phyloP scores from a whole-genome alignment of 176 grass and related monocot species.

The Zoysia japonica region DNA sequence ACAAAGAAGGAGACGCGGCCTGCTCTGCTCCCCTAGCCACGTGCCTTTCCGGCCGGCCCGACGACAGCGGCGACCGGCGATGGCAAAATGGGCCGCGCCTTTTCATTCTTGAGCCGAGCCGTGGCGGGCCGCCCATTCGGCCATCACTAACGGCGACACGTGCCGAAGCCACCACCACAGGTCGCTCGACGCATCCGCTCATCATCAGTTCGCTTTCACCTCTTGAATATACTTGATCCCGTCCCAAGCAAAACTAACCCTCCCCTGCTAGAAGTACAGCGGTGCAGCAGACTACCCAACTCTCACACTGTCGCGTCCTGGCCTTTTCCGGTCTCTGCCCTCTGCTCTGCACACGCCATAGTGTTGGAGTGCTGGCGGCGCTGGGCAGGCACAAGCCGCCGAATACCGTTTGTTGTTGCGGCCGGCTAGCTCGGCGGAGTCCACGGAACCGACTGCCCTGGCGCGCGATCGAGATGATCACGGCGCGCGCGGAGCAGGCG shows the following conservation, averaged over 20 bases:
- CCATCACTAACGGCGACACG: no score
- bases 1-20: no score
- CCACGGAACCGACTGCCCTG: background rate
- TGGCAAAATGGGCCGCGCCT: no score
- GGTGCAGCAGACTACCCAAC: background rate
- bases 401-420: background rate
- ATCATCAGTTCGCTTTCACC: background rate
- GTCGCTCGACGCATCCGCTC: no score
- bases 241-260: background rate
- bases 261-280: background rate
- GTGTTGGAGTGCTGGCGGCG: background rate
- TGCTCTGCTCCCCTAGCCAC: no score
- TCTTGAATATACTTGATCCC: background rate
- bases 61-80: no score
- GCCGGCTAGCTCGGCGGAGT: background rate
- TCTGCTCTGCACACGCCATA: background rate
- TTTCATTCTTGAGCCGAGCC: no score
- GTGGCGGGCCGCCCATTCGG: no score
- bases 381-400: background rate
- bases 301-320: background rate
- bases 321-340: background rate
- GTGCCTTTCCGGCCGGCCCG: no score
- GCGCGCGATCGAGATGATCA: background rate
- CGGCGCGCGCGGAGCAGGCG: background rate
- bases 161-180: background rate